Base-by-base conservation (phyloP, 1,139 yeast species). In the Geotrichum histeridarum region DNA sequence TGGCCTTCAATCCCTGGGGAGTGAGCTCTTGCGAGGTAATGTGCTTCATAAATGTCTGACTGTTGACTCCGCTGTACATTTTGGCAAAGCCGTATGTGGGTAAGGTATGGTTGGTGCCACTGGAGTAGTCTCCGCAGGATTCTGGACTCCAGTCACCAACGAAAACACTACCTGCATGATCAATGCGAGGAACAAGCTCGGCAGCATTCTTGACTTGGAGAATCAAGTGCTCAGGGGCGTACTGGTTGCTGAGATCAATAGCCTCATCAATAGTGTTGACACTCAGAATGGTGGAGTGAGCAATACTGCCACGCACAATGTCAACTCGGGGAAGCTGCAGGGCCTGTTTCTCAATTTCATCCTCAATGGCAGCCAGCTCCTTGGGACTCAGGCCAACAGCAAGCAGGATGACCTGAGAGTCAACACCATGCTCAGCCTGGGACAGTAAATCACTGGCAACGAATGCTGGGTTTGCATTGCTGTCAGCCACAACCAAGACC, bases 21-120 rank as follows among this genome's bases (percentile, higher is more conserved):
- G 90, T 84, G 18, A 93, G 87, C 66, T 86, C 89, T 73, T 93
- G 99, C 17, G 96, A 81, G 15, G 99, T 93, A 64, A 93, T 86
- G 73, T 87, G 90, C 73, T 94, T 93, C 72, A 88, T 95, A 82
- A 89, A 93, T 0, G 97, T 90, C 50, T 91, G 85, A 35, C 98
- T 91, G 73, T 93, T 93, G 57, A 91, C 98, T 56, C 99, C 99
- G 60, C 95, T 86, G 74, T 93, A 93, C 79, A 89, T 95, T 73
- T 90, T 84, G 49, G 99, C 98, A 68, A 93, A 93, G 51, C 99
- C 99, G 69, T 93, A 93, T 0, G 99, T 93, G 57, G 99, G 99
- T 65, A 93, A 78, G 0, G 99, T 93, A 73, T 91, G 98, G 77
- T 93, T 93, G 6, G 99, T 93, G 68, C 99, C 98, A 59, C 93